A percentile compares a stretch with the other conserved stretches of the same genome.
Evolutionary conservation across 1,284 basidiomycete species (phyloP).

Genomic region (Meira miltonrushii): DNA sequence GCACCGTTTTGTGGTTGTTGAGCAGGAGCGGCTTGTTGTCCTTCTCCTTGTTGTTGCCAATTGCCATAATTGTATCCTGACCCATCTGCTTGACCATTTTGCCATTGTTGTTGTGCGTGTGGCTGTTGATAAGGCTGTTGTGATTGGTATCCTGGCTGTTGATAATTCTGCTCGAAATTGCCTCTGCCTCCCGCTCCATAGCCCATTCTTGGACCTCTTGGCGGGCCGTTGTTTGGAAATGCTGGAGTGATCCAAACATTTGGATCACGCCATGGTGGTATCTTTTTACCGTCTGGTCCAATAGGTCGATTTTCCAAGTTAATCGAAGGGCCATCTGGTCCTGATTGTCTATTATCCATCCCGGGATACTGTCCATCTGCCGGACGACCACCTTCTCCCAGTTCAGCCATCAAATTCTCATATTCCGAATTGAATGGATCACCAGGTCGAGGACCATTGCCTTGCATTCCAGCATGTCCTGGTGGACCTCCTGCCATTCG

Average conservation of each 20-base stretch:
- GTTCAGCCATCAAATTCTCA: slow-evolving; percentile 91
- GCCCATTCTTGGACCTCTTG: slow-evolving; percentile 10
- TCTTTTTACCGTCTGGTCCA: slow-evolving; percentile 46
- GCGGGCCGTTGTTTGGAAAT: slow-evolving; percentile 7
- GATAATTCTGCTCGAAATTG: neutral
- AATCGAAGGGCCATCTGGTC: slow-evolving; percentile 10
- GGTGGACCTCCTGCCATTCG: slow-evolving; percentile 46
- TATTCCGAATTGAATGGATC: slow-evolving; percentile 89
- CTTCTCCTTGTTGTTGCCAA: slow-evolving; percentile 10
- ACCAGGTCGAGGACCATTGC: slow-evolving; percentile 20
- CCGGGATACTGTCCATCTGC: slow-evolving; percentile 22
- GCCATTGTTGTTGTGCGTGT: slow-evolving; percentile 12
- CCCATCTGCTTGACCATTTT: slow-evolving; percentile 14
- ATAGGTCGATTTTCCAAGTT: slow-evolving; percentile 10
- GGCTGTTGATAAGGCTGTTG: neutral
- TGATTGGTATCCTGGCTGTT: neutral
- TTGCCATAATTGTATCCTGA: slow-evolving; percentile 6
- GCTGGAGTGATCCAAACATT: slow-evolving; percentile 43
- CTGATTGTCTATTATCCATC: neutral
- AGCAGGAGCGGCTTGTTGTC: slow-evolving; percentile 6
- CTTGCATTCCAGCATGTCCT: slow-evolving; percentile 20
- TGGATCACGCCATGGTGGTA: slow-evolving; percentile 51
- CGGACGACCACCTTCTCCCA: slow-evolving; percentile 73
- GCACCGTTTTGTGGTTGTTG: slow-evolving; percentile 40
- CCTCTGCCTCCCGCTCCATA: neutral